Evolutionary conservation across 176 grass and related monocot genomes (phyloP), one percentile per base, ranked within the genome.

Genomic region (Eleusine indica): DNA sequence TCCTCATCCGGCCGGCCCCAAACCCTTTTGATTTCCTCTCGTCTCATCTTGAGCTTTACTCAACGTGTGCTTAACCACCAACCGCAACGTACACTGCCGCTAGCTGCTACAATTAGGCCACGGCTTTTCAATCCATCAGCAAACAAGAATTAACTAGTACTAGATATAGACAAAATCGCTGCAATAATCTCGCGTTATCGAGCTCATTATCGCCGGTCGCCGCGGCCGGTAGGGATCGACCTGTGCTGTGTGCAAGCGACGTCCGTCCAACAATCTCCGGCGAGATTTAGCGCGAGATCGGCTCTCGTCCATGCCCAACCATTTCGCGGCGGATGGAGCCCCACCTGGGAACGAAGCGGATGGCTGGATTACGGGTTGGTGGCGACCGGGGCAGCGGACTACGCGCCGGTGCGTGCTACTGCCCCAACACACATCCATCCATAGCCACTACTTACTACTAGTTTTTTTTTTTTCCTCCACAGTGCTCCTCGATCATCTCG

Each of bases 31-130:
- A 18, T 0, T 42, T 7, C 11, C 38, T 28, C 25, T 70, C 11
- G 9, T 18, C 25, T 70, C 11, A 3, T 9, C 83, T 86, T 86
- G 71, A 61, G 73, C 68, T 73, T 79, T 57, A 83, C 74, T 86
- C 88, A 78, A 90, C 70, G 39, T 5, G 42, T 7, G 42, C 51
- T 4, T 84, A 75, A 86, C 83, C 46, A 86, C 72, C 79, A 90
- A 66, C 79, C 57, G 56, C 79, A 65, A 44, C 42, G 16, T 56
- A 56, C 70, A 2, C 18, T 16, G 13, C 42, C 52, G 13, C 48
- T 51, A 51, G 37, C 74, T 29, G 70, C 42, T 29, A 71, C 42
- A 28, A 14, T 19, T 67, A 18, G 18, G 32, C 65, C 65, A 17
- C 30, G 1, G 12, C 64, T 37, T 37, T 25, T 57, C 5, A 4